Percentiles rank a stretch among this genome's conserved stretches.
Evolutionary conservation across 768 basidiomycete species (phyloP).

Genomic region (Leccinum obscurum): DNA sequence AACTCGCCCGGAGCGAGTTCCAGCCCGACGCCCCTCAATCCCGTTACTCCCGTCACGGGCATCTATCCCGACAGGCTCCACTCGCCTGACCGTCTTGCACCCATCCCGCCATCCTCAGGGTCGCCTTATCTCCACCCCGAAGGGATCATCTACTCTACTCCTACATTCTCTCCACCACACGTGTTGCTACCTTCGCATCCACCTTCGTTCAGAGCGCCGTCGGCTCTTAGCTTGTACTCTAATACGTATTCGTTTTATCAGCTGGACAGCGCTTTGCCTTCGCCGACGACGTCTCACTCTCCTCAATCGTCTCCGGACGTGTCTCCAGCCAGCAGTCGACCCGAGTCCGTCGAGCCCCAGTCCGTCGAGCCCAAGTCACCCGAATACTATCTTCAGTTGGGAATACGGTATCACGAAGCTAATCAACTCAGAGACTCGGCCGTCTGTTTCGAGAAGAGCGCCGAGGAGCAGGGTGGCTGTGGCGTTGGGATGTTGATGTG

Average conservation of each 20-base stretch:
- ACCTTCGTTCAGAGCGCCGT: constrained; percentile 38
- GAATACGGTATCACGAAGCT: constrained; percentile 76
- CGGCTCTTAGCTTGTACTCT: constrained; percentile 54
- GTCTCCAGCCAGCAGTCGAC: too few relatives aligned
- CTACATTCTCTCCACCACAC: constrained; percentile 14
- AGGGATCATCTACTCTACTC: constrained; percentile 12
- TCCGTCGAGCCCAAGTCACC: constrained; percentile 41
- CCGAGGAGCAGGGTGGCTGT: constrained; percentile 73
- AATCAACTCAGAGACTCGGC: constrained; percentile 71
- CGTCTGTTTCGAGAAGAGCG: constrained; percentile 72
- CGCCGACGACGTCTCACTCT: constrained; percentile 38
- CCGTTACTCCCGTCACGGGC: constrained; percentile 27
- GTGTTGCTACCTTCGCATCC: constrained; percentile 32
- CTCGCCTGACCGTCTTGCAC: not conserved
- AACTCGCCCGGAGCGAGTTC: constrained; percentile 32
- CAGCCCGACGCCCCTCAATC: constrained; percentile 5
- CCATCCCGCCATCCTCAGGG: not conserved
- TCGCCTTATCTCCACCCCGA: constrained; percentile 20
- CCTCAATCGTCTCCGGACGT: constrained; percentile 4
- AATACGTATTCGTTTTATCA: constrained; percentile 64
- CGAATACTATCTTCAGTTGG: constrained; percentile 70
- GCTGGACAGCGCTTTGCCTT: constrained; percentile 46
- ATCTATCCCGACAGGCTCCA: constrained; percentile 8
- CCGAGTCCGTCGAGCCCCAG: constrained; percentile 14
- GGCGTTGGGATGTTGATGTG: constrained; percentile 93